Evolutionary conservation across 768 basidiomycete species (phyloP), one percentile per base, ranked within the genome.

Genomic region (Scleroderma citrinum): DNA sequence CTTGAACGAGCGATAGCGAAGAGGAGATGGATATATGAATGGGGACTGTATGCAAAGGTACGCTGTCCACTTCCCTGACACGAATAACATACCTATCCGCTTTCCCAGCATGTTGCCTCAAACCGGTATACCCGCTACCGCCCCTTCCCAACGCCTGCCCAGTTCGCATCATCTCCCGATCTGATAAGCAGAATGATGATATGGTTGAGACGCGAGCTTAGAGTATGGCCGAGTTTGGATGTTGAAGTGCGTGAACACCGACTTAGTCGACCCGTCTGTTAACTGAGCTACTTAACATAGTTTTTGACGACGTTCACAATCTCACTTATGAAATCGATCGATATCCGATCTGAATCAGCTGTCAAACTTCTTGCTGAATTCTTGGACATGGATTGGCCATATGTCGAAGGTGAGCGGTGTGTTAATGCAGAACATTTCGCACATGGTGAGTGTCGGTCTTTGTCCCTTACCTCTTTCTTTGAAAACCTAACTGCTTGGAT

Each of bases 371-470:
- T 97, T 7, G 76, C 91, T 13, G 93, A 95, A 57, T 94, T 93
- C 68, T 74, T 97, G 41, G 93, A 97, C 61, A 76, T 89, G 64
- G 85, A 85, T 54, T 66, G 69, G 3, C 74, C 77, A 2, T 81
- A 82, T 51, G 61, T 63, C 19, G 75, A 78, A 41, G 83, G 82
- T 7, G 70, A 72, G 21, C 74, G 82, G 47, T 74, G 78, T 50
- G 66, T 73, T 21, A 87, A 90, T 56, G 87, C 93, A 11, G 93
- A 97, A 62, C 93, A 96, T 66, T 94, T 96, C 69, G 89, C 86
- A 7, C 93, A 97, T 68, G 92, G 91, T 90, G 57, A 56, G 77
- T 14, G 21, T 21, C 8, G 13, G 38, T 20, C 21, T n/a, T n/a
- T n/a, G n/a, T n/a, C n/a, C n/a, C n/a, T 10, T 3, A 5, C 19